These are phyloP conservation scores for Diaporthe ampelina DNA, from an alignment of 2,329 filamentous ascomycete species.

Conservation along the genomic window DNA sequence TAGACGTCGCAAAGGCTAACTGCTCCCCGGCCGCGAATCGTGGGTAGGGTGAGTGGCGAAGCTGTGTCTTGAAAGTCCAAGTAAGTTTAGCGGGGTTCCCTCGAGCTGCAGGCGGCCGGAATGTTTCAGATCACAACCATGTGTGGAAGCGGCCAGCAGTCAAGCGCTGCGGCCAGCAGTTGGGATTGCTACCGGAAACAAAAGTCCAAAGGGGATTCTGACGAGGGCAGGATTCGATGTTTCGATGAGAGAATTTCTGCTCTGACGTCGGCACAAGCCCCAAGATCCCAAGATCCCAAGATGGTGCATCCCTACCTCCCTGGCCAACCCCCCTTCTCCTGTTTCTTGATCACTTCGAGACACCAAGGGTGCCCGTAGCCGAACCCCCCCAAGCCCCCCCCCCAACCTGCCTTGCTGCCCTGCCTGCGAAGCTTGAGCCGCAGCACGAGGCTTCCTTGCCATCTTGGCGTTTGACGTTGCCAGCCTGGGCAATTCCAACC, in stretches of 20 bases:
- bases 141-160: background rate
- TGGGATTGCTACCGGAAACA: background rate
- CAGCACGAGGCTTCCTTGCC: conserved; percentile 22
- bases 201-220: background rate
- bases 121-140: conserved; percentile 26
- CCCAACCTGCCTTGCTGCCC: background rate
- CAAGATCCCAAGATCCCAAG: conserved; percentile 22
- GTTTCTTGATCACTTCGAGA: conserved; percentile 24
- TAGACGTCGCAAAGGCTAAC: background rate
- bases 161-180: background rate
- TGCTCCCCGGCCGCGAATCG: conserved; percentile 11
- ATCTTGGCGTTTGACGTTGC: conserved; percentile 32
- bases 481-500: conserved; percentile 27
- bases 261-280: conserved; percentile 17
- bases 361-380: conserved; percentile 26
- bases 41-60: conserved; percentile 25
- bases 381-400: no score
- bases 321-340: conserved; percentile 12
- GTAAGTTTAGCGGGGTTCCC: conserved; percentile 15
- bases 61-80: background rate
- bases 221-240: background rate
- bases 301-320: conserved; percentile 17
- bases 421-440: conserved; percentile 11
- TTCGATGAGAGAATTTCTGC: conserved; percentile 27
- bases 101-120: conserved; percentile 24